phyloP scores from a whole-genome alignment of 2,329 filamentous ascomycete species.

The Colletotrichum sojae region DNA sequence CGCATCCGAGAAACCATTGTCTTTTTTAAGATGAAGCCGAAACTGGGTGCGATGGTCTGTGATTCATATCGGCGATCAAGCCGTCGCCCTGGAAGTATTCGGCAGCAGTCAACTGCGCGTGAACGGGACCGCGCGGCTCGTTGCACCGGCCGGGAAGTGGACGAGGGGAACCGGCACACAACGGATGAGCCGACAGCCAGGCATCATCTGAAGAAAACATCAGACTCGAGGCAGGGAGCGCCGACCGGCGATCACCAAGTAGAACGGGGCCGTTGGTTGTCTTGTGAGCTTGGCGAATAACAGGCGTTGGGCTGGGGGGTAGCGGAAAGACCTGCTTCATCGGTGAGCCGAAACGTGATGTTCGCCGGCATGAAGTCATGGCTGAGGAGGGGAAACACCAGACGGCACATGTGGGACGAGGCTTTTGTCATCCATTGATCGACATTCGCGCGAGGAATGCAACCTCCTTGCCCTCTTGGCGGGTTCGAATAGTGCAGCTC shows the following conservation, averaged over 20 bases:
- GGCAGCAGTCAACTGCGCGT: neutral
- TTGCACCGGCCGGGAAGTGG: constrained; percentile 20
- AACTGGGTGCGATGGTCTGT: neutral
- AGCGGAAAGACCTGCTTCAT: constrained; percentile 3
- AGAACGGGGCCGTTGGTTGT: neutral
- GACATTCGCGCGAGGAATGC: neutral
- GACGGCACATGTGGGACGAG: constrained; percentile 5
- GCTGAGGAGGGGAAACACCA: constrained; percentile 7
- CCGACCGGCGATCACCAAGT: constrained; percentile 10
- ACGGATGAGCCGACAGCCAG: constrained; percentile 17
- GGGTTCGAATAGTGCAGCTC: constrained; percentile 2
- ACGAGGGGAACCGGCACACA: neutral
- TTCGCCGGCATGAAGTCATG: constrained; percentile 9
- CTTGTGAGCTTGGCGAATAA: constrained; percentile 7
- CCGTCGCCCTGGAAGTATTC: neutral
- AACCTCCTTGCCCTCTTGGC: constrained; percentile 4
- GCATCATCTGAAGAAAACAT: constrained; percentile 34
- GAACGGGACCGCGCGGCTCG: neutral
- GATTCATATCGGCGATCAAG: constrained; percentile 6
- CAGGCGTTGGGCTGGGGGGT: neutral
- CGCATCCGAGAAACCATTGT: neutral
- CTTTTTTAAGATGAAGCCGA: neutral
- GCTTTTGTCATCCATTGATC: neutral
- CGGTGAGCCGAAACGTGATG: constrained; percentile 23
- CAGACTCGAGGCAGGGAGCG: constrained; percentile 17